Conservation (phyloP, 805 yeast species). For the Henningerozyma blattae region DNA sequence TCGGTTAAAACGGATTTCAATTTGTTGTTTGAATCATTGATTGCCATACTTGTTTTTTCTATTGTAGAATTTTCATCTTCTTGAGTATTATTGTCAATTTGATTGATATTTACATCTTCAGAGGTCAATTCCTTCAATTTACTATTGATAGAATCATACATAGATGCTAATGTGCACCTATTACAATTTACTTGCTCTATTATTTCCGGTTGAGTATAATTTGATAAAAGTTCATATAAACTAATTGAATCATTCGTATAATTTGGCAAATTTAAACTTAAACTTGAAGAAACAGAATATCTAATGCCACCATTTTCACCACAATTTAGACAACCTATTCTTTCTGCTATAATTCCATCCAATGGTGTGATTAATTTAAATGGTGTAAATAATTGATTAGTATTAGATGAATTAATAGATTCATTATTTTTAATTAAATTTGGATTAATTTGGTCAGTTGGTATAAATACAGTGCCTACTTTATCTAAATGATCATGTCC, state of each 20-base stretch:
- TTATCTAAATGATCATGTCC: constrained; percentile 39
- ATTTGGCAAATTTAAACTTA: constrained; percentile 53
- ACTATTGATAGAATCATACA: constrained; percentile 33
- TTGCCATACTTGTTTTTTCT: too few relatives aligned
- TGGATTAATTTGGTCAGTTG: constrained; percentile 67
- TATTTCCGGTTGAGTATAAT: constrained; percentile 40
- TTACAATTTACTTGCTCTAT: constrained; percentile 88
- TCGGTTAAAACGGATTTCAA: constrained; percentile 17
- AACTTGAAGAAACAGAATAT: constrained; percentile 58
- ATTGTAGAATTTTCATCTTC: too few relatives aligned
- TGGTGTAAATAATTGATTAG: constrained; percentile 20
- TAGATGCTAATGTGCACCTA: constrained; percentile 53
- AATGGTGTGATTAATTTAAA: constrained; percentile 67
- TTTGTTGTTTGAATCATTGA: background rate
- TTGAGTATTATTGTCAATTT: too few relatives aligned
- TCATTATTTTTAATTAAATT: constrained; percentile 26
- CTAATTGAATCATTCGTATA: constrained; percentile 27
- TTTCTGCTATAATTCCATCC: constrained; percentile 73
- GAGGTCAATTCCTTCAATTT: constrained; percentile 29
- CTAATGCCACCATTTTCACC: constrained; percentile 88
- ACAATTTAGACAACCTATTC: constrained; percentile 81
- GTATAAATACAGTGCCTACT: constrained; percentile 56
- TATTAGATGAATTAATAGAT: constrained; percentile 32
- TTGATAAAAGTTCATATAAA: background rate
- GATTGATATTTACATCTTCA: constrained; percentile 14